These are phyloP conservation scores for Fusarium redolens DNA, from an alignment of 2,329 filamentous ascomycete genomes.

Conservation along the genomic window DNA sequence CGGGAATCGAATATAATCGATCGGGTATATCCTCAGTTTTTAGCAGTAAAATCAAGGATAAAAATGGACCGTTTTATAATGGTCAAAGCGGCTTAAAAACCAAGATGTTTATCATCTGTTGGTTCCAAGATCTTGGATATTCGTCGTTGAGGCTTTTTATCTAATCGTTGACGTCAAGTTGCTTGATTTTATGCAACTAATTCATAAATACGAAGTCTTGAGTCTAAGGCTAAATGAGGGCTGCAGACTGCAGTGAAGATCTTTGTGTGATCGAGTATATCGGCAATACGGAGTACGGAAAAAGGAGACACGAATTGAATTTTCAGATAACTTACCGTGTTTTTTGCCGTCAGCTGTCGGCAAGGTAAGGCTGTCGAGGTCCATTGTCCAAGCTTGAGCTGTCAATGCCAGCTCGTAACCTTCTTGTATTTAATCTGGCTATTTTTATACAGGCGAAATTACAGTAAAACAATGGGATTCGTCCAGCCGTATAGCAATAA, in stretches of 20 bases:
- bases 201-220: constrained; percentile 19
- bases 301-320: not conserved
- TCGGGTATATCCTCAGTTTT: constrained; percentile 4
- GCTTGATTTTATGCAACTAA: constrained; percentile 7
- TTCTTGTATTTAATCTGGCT: not conserved
- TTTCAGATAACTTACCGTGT: not conserved
- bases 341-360: not conserved
- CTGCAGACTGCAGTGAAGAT: not conserved
- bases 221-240: not conserved
- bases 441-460: constrained; percentile 6
- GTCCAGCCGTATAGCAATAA: not conserved
- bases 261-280: not conserved
- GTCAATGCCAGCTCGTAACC: not conserved
- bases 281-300: not conserved
- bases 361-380: not conserved
- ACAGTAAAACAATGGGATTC: not conserved
- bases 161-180: constrained; percentile 24
- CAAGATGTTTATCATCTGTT: not conserved
- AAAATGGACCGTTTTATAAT: constrained; percentile 3
- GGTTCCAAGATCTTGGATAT: not conserved
- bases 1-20: constrained; percentile 13
- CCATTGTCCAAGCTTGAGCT: not conserved
- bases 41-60: constrained; percentile 10
- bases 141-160: constrained; percentile 14
- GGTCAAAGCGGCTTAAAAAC: not conserved